Percentiles rank a stretch among this genome's conserved stretches.
phyloP scores from a whole-genome alignment of 768 basidiomycete genomes.

The Tulasnella sp. region DNA sequence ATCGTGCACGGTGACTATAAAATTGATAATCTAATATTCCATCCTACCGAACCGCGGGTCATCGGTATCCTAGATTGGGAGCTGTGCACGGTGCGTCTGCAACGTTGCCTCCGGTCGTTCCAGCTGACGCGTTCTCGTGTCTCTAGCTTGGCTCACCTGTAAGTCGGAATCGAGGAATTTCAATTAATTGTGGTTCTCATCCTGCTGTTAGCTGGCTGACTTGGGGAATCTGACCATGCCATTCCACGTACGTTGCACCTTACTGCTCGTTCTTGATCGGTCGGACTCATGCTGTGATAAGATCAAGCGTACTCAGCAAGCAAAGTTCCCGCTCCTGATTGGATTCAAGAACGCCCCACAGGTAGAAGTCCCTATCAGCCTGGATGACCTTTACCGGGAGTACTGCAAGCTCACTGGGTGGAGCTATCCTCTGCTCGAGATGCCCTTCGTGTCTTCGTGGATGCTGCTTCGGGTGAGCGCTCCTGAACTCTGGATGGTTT shows the following conservation, averaged over 20 bases:
- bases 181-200: not conserved
- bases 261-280: constrained; percentile 25
- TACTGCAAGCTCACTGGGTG: constrained; percentile 57
- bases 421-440: constrained; percentile 63
- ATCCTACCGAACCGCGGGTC: constrained; percentile 80
- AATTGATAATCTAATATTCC: constrained; percentile 91
- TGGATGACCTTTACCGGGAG: constrained; percentile 69
- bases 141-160: not conserved
- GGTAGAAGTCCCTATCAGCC: constrained; percentile 43
- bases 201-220: constrained; percentile 53
- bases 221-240: constrained; percentile 82
- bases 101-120: not conserved
- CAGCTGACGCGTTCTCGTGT: not conserved
- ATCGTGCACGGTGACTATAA: constrained; percentile 99
- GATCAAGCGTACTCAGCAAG: not conserved
- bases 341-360: constrained; percentile 53
- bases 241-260: constrained; percentile 37
- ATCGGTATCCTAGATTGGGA: constrained; percentile 98
- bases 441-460: constrained; percentile 77
- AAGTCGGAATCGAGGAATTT: not conserved
- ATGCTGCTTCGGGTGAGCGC: constrained; percentile 63
- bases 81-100: constrained; percentile 86
- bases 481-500: not conserved
- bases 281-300: not conserved
- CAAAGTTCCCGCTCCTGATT: not conserved